Percentiles rank a stretch among this genome's conserved stretches.
Evolutionary conservation across 768 basidiomycete genomes (phyloP).

Genomic region (Lentinula aciculospora): DNA sequence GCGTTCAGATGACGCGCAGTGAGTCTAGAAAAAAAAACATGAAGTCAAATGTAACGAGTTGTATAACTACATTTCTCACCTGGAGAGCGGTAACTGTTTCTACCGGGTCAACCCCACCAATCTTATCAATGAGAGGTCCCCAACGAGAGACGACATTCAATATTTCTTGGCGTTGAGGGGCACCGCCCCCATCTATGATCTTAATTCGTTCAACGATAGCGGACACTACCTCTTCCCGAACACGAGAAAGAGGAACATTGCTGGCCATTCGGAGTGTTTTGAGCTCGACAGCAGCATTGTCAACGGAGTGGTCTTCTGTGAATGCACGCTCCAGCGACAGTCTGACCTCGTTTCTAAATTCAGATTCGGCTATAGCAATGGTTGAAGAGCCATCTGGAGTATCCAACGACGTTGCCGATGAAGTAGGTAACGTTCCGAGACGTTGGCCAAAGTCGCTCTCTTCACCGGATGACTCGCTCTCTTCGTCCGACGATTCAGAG

Average conservation of each 20-base stretch:
- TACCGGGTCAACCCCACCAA: conserved; percentile 79
- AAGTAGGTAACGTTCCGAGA: conserved; percentile 29
- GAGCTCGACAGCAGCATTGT: conserved; percentile 90
- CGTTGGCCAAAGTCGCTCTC: conserved; percentile 34
- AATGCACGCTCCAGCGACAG: conserved; percentile 91
- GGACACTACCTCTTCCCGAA: conserved; percentile 84
- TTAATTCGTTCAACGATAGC: conserved; percentile 72
- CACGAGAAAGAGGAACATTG: conserved; percentile 83
- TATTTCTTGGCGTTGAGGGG: conserved; percentile 62
- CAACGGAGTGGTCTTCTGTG: conserved; percentile 84
- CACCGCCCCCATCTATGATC: conserved; percentile 50
- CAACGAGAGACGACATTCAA: conserved; percentile 62
- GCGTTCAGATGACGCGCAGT: conserved; percentile 60
- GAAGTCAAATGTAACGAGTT: background rate
- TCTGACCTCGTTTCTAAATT: conserved; percentile 73
- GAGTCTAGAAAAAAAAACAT: conserved; percentile 13
- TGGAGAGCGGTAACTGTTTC: conserved; percentile 79
- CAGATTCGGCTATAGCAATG: conserved; percentile 46
- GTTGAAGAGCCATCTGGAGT: conserved; percentile 31
- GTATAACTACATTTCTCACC: conserved; percentile 32
- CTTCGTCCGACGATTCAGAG: conserved; percentile 50
- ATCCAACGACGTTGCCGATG: conserved; percentile 42
- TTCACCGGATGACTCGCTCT: conserved; percentile 34
- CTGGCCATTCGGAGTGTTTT: conserved; percentile 96
- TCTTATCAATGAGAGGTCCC: conserved; percentile 76